Conservation (phyloP, 2,329 filamentous ascomycete genomes). For the Aspergillus brasiliensis region DNA sequence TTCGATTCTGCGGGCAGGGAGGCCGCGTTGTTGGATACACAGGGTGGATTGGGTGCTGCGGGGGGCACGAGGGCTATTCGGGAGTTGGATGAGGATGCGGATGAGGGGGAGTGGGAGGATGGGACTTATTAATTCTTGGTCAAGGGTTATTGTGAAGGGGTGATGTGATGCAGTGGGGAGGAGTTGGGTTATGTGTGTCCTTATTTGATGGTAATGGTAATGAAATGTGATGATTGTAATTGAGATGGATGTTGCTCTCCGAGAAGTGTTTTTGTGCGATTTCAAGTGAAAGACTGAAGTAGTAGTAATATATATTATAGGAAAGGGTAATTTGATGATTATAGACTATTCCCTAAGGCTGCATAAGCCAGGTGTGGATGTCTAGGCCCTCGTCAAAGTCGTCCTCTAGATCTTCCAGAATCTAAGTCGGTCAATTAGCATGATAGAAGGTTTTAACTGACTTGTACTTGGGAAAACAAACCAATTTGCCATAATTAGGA, state of each 20-base stretch:
- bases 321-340: background rate
- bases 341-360: background rate
- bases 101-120: background rate
- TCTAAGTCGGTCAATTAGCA: background rate
- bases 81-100: background rate
- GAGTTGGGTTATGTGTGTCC: background rate
- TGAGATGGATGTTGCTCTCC: too few species aligned
- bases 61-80: background rate
- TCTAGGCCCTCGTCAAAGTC: too few species aligned
- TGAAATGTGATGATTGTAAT: background rate
- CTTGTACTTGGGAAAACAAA: too few species aligned
- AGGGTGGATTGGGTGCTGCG: background rate
- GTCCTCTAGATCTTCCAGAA: too few species aligned
- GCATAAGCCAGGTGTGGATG: background rate
- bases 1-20: background rate
- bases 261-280: too few species aligned
- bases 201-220: background rate
- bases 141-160: background rate
- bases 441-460: background rate
- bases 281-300: too few species aligned
- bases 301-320: too few species aligned
- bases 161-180: background rate
- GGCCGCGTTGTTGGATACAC: background rate
- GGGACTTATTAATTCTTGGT: background rate
- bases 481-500: background rate